These are phyloP conservation scores for Mucor plumbeus DNA, from an alignment of 371 early-diverging fungal genomes.

Conservation along the genomic window DNA sequence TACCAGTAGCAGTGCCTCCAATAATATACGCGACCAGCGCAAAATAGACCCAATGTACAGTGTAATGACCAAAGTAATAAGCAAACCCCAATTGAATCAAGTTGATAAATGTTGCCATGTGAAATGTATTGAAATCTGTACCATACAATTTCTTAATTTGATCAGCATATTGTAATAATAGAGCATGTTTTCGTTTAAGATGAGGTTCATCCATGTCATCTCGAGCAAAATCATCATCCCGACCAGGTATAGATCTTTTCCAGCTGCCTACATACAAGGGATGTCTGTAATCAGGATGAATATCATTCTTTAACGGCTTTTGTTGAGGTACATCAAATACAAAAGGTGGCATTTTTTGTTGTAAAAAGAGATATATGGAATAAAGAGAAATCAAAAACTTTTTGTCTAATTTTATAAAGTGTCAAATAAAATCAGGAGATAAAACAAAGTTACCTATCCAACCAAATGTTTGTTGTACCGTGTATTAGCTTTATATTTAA, in stretches of 20 bases:
- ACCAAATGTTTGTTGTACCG: background rate
- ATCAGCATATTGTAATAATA: constrained; percentile 89
- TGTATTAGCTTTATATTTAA: background rate
- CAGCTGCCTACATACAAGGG: constrained; percentile 86
- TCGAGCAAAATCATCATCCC: constrained; percentile 77
- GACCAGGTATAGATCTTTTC: constrained; percentile 80
- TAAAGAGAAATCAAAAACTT: constrained; percentile 12
- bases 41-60: constrained; percentile 67
- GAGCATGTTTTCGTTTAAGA: constrained; percentile 86
- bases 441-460: background rate
- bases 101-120: constrained; percentile 69
- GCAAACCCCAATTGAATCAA: constrained; percentile 80
- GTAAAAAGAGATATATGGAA: background rate
- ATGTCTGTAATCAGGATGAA: constrained; percentile 72
- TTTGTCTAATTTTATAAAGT: background rate
- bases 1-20: constrained; percentile 83
- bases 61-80: constrained; percentile 75
- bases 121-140: constrained; percentile 79
- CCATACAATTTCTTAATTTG: constrained; percentile 82
- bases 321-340: constrained; percentile 30
- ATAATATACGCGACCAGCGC: constrained; percentile 73
- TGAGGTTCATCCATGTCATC: constrained; percentile 97
- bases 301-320: constrained; percentile 2
- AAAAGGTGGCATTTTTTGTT: constrained; percentile 35
- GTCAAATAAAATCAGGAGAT: constrained; percentile 13